Base-by-base conservation (phyloP, 768 basidiomycete genomes). In the Mycena amicta region DNA sequence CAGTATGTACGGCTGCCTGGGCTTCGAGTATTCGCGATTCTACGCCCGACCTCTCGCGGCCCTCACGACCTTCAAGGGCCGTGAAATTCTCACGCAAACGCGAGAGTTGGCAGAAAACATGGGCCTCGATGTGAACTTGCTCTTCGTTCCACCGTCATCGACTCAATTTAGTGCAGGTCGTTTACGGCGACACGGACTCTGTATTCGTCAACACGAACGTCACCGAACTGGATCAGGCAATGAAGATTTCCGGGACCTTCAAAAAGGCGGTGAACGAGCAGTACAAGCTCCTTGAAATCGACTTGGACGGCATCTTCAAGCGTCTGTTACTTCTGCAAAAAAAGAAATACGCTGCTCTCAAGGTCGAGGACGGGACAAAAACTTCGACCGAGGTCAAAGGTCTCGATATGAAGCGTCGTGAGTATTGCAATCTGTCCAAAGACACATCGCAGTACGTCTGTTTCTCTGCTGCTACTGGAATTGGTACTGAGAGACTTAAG, bases 1-100 rank as follows among this genome's bases (percentile, higher is more conserved):
- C 77, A 95, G 93, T 80, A 99, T 98, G 97, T 99, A 99, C 72
- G 97, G 97, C 18, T 99, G 97, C 79, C 87, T 99, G 22, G 97
- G 97, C 49, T 98, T 98, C 70, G 94, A 95, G 68, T 91, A 94
- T 66, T 98, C 97, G 11, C 80, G 97, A 50, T 98, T 98, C 79
- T 98, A 95, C 64, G 97, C 97, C 22, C 84, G 93, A 41, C 94
- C 95, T 0, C 85, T 99, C n/a, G 97, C 97, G 16, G 94, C 97
- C 43, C 82, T 99, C 49, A 98, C 95, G 22, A 99, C 97, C 0
- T 95, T 86, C 83, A 98, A 96, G 72, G 97, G 97, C 67, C 89
- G 97, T 72, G 95, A 98, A 74, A 98, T 98, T 67, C 72, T 99
- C 69, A 98, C 92, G 0, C 88, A 93, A 60, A 98, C 97, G 0